Conservation (phyloP, 2,329 filamentous ascomycete species). For the Thielaviopsis musarum region DNA sequence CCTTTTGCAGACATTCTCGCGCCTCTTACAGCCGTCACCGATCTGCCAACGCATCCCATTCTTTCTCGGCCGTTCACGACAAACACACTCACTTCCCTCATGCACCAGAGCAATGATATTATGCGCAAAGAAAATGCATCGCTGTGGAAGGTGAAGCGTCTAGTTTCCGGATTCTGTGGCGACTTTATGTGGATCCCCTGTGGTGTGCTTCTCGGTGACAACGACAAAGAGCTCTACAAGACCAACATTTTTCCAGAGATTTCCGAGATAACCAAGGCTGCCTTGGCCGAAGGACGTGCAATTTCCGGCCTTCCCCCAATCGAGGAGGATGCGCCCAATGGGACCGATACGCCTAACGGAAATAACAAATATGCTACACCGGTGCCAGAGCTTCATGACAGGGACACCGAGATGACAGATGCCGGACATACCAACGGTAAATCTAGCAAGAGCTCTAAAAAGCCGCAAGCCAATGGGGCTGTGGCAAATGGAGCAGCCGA, state of each 20-base stretch:
- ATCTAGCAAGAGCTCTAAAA: neutral
- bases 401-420: neutral
- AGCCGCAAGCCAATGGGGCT: neutral
- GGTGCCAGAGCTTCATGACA: neutral
- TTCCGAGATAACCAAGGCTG: conserved; percentile 17
- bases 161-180: conserved; percentile 57
- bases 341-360: neutral
- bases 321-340: neutral
- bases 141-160: conserved; percentile 56
- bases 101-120: conserved; percentile 49
- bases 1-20: conserved; percentile 46
- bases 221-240: conserved; percentile 38
- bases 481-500: neutral
- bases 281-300: conserved; percentile 4
- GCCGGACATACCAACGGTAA: neutral
- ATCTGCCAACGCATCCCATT: conserved; percentile 57
- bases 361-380: neutral
- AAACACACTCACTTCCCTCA: conserved; percentile 54
- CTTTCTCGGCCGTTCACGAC: conserved; percentile 60
- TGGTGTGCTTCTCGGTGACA: conserved; percentile 36
- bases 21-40: conserved; percentile 57
- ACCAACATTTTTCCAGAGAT: conserved; percentile 27
- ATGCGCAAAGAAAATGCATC: conserved; percentile 59
- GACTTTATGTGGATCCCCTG: conserved; percentile 55
- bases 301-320: neutral